Percentiles rank a stretch among this genome's conserved stretches.
Conservation (phyloP, 441 rosid genomes). For the Jatropha multifida region DNA sequence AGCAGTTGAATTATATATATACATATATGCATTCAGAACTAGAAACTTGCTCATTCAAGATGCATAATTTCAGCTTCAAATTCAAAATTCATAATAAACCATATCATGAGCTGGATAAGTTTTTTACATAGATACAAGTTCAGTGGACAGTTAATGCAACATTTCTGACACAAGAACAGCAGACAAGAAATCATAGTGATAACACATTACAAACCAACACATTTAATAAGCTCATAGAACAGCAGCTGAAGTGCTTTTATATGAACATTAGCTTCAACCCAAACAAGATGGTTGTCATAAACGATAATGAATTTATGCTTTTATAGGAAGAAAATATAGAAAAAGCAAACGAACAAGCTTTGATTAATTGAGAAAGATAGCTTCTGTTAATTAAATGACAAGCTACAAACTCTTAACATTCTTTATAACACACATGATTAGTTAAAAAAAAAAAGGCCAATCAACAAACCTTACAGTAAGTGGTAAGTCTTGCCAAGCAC, state of each 20-base stretch:
- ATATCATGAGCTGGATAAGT: conserved; percentile 7
- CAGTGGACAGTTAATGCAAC: neutral
- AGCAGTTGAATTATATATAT: neutral
- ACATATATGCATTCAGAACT: neutral
- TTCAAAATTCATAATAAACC: neutral
- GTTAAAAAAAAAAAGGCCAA: neutral
- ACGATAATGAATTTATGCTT: neutral
- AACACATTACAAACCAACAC: neutral
- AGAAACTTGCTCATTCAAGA: neutral
- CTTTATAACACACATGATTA: neutral
- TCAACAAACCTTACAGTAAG: neutral
- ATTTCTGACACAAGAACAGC: neutral
- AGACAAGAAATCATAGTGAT: neutral
- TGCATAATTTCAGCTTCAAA: neutral
- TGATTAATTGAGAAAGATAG: neutral
- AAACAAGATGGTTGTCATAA: neutral
- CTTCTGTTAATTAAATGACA: neutral
- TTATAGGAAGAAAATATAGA: neutral
- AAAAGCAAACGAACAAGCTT: no score
- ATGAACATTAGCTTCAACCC: neutral
- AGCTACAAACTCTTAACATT: neutral
- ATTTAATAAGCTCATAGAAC: neutral
- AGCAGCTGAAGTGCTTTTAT: neutral
- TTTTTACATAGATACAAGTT: neutral
- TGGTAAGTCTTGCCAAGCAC: conserved; percentile 9